Evolutionary conservation across 805 yeast species (phyloP).

Genomic region (Candida gorgasii): DNA sequence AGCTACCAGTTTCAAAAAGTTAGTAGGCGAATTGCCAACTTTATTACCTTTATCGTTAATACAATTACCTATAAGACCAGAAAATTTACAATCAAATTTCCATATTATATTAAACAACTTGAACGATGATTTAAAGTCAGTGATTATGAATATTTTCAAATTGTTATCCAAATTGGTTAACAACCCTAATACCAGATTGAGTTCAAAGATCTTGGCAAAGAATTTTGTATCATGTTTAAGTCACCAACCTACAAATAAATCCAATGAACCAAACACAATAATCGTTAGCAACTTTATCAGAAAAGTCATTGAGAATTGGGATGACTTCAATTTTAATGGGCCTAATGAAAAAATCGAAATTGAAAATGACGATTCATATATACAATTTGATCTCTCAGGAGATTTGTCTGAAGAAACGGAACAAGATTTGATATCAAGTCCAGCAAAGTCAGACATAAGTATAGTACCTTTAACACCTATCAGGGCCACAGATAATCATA

Average conservation of each 20-base stretch:
- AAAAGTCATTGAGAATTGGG: constrained; percentile 55
- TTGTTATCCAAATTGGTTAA: constrained; percentile 40
- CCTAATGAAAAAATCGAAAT: constrained; percentile 15
- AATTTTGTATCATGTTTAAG: constrained; percentile 57
- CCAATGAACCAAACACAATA: constrained; percentile 46
- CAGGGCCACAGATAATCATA: background rate
- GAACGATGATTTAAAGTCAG: constrained; percentile 8
- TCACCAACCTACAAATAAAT: constrained; percentile 44
- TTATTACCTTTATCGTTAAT: constrained; percentile 53
- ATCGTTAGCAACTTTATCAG: constrained; percentile 56
- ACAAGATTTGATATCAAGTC: constrained; percentile 1
- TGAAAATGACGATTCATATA: constrained; percentile 28
- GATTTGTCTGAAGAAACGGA: constrained; percentile 15
- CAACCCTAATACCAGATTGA: constrained; percentile 43
- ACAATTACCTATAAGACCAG: constrained; percentile 54
- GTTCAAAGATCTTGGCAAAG: constrained; percentile 41
- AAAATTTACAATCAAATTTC: constrained; percentile 30
- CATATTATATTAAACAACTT: constrained; percentile 12
- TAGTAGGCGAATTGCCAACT: constrained; percentile 57
- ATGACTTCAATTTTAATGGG: background rate
- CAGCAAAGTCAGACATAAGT: constrained; percentile 9
- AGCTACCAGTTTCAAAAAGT: constrained; percentile 46
- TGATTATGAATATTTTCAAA: constrained; percentile 43
- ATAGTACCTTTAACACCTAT: constrained; percentile 1
- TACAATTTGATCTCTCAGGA: constrained; percentile 32